Conservation (phyloP, 1,139 yeast genomes). For the Debaryomyces fabryi region DNA sequence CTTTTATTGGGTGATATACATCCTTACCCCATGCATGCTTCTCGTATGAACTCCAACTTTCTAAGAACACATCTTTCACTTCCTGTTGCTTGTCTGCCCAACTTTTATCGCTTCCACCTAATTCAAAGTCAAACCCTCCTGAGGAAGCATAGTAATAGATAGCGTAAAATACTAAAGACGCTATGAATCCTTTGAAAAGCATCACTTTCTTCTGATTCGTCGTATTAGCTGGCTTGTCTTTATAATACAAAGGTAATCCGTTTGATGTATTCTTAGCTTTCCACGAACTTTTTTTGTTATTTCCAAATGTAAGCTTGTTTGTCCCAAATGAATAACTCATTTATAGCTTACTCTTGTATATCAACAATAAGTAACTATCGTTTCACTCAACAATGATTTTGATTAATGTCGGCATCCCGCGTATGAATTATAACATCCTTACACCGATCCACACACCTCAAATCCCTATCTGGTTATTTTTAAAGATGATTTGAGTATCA, state of each 20-base stretch:
- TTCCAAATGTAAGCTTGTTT: constrained; percentile 6
- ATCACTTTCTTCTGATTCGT: constrained; percentile 26
- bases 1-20: constrained; percentile 51
- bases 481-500: too few species aligned
- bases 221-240: constrained; percentile 30
- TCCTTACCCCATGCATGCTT: constrained; percentile 77
- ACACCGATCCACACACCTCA: background rate
- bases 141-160: constrained; percentile 28
- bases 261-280: constrained; percentile 12
- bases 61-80: constrained; percentile 66
- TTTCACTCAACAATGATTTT: background rate
- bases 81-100: constrained; percentile 55
- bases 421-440: background rate
- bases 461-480: too few species aligned
- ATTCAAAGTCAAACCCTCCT: constrained; percentile 1
- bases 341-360: background rate
- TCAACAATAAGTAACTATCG: background rate
- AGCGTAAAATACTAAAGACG: constrained; percentile 41
- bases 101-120: constrained; percentile 8
- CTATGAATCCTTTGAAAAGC: constrained; percentile 47
- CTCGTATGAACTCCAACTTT: constrained; percentile 80
- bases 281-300: constrained; percentile 12
- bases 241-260: constrained; percentile 33
- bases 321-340: constrained; percentile 8
- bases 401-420: background rate